Conservation (phyloP, 306 rosid genomes). For the Vigna angularis region DNA sequence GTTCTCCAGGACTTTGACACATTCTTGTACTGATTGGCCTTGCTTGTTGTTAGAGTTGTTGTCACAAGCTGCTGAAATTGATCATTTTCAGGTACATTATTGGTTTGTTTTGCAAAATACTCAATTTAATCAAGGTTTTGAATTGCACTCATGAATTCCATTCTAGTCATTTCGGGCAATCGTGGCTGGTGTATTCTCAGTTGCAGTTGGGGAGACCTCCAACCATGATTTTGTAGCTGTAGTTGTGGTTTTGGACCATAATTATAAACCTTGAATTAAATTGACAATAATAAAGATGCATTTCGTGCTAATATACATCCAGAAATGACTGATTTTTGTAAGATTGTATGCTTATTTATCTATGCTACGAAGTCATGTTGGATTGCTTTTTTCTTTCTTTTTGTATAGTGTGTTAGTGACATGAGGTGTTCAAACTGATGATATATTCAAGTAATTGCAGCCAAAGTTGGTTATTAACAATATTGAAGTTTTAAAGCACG, state of each 20-base stretch:
- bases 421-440: slow-evolving; percentile 41
- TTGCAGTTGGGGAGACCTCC: neutral
- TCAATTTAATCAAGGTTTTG: neutral
- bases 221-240: neutral
- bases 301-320: slow-evolving; percentile 7
- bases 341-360: slow-evolving; percentile 1
- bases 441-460: slow-evolving; percentile 57
- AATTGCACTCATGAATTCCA: neutral
- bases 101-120: no score
- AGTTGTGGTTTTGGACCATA: neutral
- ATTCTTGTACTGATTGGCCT: slow-evolving; percentile 92
- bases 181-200: neutral
- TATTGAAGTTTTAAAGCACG: slow-evolving; percentile 79
- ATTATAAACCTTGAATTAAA: neutral
- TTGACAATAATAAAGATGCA: neutral
- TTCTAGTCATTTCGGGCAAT: neutral
- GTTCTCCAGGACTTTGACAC: slow-evolving; percentile 75
- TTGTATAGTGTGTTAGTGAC: slow-evolving; percentile 27
- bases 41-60: slow-evolving; percentile 81
- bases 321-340: neutral
- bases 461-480: slow-evolving; percentile 95
- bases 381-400: neutral
- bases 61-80: slow-evolving; percentile 89
- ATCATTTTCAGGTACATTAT: slow-evolving; percentile 76
- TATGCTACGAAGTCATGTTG: slow-evolving; percentile 9